Evolutionary conservation across 208 protist species (phyloP).

Genomic region (Wallacemonas collosoma): DNA sequence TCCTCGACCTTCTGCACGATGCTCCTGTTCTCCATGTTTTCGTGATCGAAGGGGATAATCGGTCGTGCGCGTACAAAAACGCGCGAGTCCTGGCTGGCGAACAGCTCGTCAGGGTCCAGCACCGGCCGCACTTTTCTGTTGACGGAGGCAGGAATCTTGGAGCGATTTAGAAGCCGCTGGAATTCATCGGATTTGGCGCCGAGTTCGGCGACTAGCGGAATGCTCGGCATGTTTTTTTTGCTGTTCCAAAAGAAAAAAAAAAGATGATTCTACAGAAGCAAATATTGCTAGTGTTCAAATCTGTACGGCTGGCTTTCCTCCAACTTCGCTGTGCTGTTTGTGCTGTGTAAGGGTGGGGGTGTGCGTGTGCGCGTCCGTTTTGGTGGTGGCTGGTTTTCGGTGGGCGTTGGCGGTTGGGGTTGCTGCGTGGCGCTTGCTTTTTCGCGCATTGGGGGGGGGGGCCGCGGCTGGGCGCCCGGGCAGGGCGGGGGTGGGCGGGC

Average conservation of each 20-base stretch:
- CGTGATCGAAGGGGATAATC: constrained; percentile 80
- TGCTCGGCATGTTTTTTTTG: constrained; percentile 69
- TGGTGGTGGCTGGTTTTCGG: not conserved
- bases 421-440: not conserved
- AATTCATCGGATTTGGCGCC: constrained; percentile 81
- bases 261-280: no score
- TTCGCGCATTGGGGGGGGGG: not conserved
- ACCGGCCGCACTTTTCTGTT: constrained; percentile 58
- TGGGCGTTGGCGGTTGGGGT: not conserved
- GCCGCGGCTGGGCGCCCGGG: not conserved
- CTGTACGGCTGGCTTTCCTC: no score
- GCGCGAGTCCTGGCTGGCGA: constrained; percentile 77
- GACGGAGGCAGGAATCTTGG: constrained; percentile 52
- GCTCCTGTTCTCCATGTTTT: constrained; percentile 64
- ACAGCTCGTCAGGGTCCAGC: constrained; percentile 80
- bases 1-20: constrained; percentile 82
- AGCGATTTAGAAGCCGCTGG: constrained; percentile 73
- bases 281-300: no score
- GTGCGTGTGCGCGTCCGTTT: not conserved
- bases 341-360: not conserved
- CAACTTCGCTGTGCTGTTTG: not conserved
- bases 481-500: not conserved
- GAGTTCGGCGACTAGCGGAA: constrained; percentile 85
- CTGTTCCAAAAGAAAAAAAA: not conserved
- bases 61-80: constrained; percentile 87